Percentiles rank a stretch among this genome's conserved stretches.
Conservation (phyloP, 1,284 basidiomycete genomes). For the Ganoderma lingzhi region DNA sequence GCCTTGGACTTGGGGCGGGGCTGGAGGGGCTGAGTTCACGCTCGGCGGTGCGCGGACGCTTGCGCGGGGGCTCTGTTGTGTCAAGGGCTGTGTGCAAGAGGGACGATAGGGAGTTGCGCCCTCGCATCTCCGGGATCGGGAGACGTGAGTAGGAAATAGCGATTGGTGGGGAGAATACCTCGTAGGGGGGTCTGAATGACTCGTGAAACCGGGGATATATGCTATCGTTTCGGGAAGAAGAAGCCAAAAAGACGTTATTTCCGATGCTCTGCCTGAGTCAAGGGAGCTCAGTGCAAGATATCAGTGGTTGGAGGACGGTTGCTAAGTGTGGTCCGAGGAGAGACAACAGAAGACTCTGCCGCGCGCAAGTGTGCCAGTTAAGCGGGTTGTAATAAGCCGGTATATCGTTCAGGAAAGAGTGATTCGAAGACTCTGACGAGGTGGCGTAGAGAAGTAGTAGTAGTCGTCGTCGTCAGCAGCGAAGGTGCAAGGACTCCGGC, state of each 20-base stretch:
- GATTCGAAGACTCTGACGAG: not conserved
- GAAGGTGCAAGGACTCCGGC: not conserved
- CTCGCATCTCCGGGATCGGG: slow-evolving; percentile 15
- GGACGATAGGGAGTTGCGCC: slow-evolving; percentile 9
- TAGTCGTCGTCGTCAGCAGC: not conserved
- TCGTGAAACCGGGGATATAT: not conserved
- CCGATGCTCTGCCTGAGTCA: not conserved
- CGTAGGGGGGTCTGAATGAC: not conserved
- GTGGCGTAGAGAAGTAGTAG: not conserved
- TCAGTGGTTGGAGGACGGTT: not conserved
- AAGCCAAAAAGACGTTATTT: not conserved
- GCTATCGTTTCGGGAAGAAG: not conserved
- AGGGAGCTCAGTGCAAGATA: not conserved
- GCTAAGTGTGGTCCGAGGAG: not conserved
- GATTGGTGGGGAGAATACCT: not conserved
- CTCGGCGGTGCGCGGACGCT: slow-evolving; percentile 31
- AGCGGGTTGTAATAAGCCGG: not conserved
- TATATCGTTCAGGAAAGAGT: not conserved
- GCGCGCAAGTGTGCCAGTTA: not conserved
- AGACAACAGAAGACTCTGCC: not conserved
- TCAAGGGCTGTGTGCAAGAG: slow-evolving; percentile 7
- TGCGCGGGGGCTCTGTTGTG: slow-evolving; percentile 25
- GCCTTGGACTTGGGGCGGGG: not conserved
- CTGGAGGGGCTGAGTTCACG: slow-evolving; percentile 1
- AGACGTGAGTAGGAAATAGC: slow-evolving; percentile 10